Percentiles rank a stretch among this genome's conserved stretches.
Evolutionary conservation across 2,329 filamentous ascomycete species (phyloP).

Genomic region (Pseudocercospora crystallina): DNA sequence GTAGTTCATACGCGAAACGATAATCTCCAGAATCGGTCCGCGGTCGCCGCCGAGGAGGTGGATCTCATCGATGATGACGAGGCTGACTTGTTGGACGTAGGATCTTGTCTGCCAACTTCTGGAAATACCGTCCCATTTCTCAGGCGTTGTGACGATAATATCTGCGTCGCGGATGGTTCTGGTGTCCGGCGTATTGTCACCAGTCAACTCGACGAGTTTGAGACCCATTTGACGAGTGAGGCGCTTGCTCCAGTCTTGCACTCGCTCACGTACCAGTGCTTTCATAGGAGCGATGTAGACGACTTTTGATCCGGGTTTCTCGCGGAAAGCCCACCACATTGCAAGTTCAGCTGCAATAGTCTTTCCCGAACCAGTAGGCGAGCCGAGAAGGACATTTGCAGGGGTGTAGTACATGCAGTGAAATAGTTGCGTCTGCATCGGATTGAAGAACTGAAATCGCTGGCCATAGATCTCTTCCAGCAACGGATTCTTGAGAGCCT

Average conservation of each 20-base stretch:
- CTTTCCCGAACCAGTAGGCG: slow-evolving; percentile 95
- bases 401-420: slow-evolving; percentile 92
- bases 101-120: slow-evolving; percentile 97
- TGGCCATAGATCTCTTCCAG: slow-evolving; percentile 86
- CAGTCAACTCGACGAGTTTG: slow-evolving; percentile 91
- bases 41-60: slow-evolving; percentile 95
- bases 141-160: slow-evolving; percentile 97
- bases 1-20: slow-evolving; percentile 92
- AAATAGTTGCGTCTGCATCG: slow-evolving; percentile 99
- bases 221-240: slow-evolving; percentile 80
- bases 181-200: slow-evolving; percentile 97
- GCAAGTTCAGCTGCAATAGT: slow-evolving; percentile 93
- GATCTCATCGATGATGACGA: slow-evolving; percentile 98
- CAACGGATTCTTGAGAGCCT: slow-evolving; percentile 80
- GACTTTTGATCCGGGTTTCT: slow-evolving; percentile 91
- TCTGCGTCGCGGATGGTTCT: slow-evolving; percentile 93
- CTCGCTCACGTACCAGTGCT: slow-evolving; percentile 90
- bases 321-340: slow-evolving; percentile 99
- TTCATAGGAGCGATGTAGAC: slow-evolving; percentile 99
- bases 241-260: slow-evolving; percentile 88
- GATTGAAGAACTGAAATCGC: slow-evolving; percentile 95
- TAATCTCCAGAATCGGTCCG: slow-evolving; percentile 97
- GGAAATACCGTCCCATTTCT: slow-evolving; percentile 99
- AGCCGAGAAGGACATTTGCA: slow-evolving; percentile 89
- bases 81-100: slow-evolving; percentile 89